These are phyloP conservation scores for Beta lomatogona DNA, from an alignment of 179 eudicot genomes.

Conservation along the genomic window DNA sequence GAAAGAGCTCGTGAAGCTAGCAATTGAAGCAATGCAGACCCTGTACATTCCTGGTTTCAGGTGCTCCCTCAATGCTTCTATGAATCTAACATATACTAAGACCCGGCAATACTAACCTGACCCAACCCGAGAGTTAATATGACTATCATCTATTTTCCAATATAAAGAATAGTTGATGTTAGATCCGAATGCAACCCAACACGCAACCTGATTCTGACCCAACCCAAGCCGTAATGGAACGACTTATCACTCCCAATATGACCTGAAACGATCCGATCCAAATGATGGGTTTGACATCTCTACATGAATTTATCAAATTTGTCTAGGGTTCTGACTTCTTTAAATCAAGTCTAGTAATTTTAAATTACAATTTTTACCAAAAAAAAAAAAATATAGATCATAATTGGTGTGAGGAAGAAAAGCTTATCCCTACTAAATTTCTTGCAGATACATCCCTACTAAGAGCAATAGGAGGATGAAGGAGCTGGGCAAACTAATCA, in stretches of 20 bases:
- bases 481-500: slow-evolving; percentile 43
- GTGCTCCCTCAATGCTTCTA: slow-evolving; percentile 8
- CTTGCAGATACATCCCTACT: slow-evolving; percentile 48
- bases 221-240: too few relatives aligned
- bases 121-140: too few relatives aligned
- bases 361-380: neutral
- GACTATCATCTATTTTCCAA: too few relatives aligned
- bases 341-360: neutral
- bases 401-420: neutral
- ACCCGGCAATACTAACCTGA: too few relatives aligned
- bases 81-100: neutral
- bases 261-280: neutral
- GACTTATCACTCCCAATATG: too few relatives aligned
- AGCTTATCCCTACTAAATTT: neutral
- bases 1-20: slow-evolving; percentile 46
- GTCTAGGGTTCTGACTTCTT: neutral
- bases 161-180: too few relatives aligned
- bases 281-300: neutral
- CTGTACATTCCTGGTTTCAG: slow-evolving; percentile 51
- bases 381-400: neutral
- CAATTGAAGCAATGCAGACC: slow-evolving; percentile 48
- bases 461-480: slow-evolving; percentile 46
- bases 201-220: too few relatives aligned
- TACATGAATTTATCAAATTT: too few relatives aligned
- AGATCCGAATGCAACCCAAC: too few relatives aligned